Percentiles rank a stretch among this genome's conserved stretches.
Conservation (phyloP, 345 rosid genomes). For the Melastoma malabathricum region DNA sequence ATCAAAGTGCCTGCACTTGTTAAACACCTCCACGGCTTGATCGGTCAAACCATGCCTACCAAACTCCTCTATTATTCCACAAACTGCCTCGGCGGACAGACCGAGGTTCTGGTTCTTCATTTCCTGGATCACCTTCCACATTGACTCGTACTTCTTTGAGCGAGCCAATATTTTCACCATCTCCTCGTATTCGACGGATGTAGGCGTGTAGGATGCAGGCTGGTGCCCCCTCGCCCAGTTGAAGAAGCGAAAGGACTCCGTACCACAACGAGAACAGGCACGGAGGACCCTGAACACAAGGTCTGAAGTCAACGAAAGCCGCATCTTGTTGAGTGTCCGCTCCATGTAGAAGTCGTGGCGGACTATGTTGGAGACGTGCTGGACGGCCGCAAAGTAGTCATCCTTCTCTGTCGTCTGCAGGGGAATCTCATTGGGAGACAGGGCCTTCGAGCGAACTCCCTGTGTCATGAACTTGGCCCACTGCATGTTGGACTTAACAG, state of each 20-base stretch:
- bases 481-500: no score
- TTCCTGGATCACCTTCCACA: conserved; percentile 72
- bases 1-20: conserved; percentile 32
- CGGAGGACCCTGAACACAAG: conserved; percentile 83
- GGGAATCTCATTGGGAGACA: neutral
- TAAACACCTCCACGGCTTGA: conserved; percentile 79
- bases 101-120: conserved; percentile 39
- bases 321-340: conserved; percentile 48
- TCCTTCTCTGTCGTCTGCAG: conserved; percentile 23
- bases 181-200: conserved; percentile 59
- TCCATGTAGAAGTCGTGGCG: conserved; percentile 77
- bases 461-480: no score
- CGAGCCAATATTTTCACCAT: conserved; percentile 49
- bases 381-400: conserved; percentile 67
- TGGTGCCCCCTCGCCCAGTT: conserved; percentile 52
- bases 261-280: conserved; percentile 47
- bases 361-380: conserved; percentile 65
- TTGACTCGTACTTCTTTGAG: conserved; percentile 49
- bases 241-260: conserved; percentile 76
- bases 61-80: conserved; percentile 58
- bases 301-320: conserved; percentile 45
- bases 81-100: conserved; percentile 46
- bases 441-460: no score
- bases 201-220: conserved; percentile 38
- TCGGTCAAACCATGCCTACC: conserved; percentile 64